Evolutionary conservation across 768 basidiomycete species (phyloP).

Genomic region (Imleria badia): DNA sequence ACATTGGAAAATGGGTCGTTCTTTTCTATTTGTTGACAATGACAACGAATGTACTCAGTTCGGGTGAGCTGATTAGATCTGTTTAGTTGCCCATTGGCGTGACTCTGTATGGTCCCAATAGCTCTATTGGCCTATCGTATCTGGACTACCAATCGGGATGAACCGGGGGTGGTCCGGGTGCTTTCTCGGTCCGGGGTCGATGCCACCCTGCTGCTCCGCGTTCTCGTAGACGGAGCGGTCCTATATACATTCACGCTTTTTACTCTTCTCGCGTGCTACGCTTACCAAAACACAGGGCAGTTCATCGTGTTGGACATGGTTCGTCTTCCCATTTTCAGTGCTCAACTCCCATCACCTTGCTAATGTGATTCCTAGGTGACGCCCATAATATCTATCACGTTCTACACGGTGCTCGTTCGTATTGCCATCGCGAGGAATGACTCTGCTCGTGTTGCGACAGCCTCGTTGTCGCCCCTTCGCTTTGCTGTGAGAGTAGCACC

Average conservation of each 20-base stretch:
- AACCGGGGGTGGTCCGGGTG: conserved; percentile 10
- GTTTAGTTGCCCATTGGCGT: not conserved
- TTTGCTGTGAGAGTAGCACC: conserved; percentile 8
- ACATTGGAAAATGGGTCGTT: conserved; percentile 8
- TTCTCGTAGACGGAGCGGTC: conserved; percentile 14
- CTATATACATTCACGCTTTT: conserved; percentile 19
- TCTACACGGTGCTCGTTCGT: conserved; percentile 18
- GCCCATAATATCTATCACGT: conserved; percentile 22
- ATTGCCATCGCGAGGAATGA: conserved; percentile 14
- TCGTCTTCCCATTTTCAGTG: not conserved
- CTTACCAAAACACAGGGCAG: conserved; percentile 1
- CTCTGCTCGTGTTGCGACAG: not conserved
- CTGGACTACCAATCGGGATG: conserved; percentile 6
- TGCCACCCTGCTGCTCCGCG: conserved; percentile 9
- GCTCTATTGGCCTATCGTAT: conserved; percentile 20
- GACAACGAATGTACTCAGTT: conserved; percentile 22
- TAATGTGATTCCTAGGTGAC: conserved; percentile 11
- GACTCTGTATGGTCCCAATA: not conserved
- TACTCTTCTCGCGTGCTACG: conserved; percentile 12
- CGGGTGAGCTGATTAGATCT: conserved; percentile 7
- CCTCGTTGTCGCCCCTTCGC: conserved; percentile 14
- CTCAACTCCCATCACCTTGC: not conserved
- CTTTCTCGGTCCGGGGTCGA: conserved; percentile 7
- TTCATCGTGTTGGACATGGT: conserved; percentile 24
- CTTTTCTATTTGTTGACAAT: conserved; percentile 21